Evolutionary conservation across 1,139 yeast species (phyloP).

Genomic region (Taphrina sp.): DNA sequence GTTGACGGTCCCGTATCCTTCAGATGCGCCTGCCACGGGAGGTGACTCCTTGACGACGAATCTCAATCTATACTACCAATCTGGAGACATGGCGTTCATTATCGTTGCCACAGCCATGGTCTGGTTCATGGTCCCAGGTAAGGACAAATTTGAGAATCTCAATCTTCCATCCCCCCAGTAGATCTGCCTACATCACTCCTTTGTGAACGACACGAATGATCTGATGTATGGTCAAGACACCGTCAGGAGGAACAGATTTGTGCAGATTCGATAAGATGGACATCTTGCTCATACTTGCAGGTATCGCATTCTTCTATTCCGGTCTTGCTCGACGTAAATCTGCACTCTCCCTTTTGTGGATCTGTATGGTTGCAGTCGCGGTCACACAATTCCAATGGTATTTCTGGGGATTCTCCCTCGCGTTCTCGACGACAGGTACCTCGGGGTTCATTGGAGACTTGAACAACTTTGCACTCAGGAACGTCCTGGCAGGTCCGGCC

Average conservation of each 20-base stretch:
- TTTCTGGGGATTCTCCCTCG: conserved; percentile 94
- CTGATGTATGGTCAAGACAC: too few species aligned
- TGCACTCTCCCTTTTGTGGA: conserved; percentile 86
- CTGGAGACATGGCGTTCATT: conserved; percentile 55
- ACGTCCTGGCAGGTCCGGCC: conserved; percentile 56
- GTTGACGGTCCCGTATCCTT: conserved; percentile 24
- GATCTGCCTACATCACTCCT: not conserved
- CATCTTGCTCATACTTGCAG: too few species aligned
- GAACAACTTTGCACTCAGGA: conserved; percentile 73
- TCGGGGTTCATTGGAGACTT: conserved; percentile 86
- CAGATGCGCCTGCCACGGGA: conserved; percentile 25
- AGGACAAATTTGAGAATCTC: too few species aligned
- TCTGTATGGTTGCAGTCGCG: conserved; percentile 70
- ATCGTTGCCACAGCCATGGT: conserved; percentile 58
- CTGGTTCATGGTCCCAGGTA: conserved; percentile 79
- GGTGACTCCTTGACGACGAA: conserved; percentile 35
- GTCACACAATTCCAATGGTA: conserved; percentile 95
- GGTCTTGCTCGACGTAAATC: conserved; percentile 91
- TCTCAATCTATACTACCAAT: conserved; percentile 46
- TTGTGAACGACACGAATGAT: too few species aligned
- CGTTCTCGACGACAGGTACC: conserved; percentile 71
- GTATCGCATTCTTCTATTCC: conserved; percentile 86
- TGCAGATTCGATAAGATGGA: too few species aligned
- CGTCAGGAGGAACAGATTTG: too few species aligned
- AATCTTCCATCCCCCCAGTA: not conserved